Percentiles rank a stretch among this genome's conserved stretches.
phyloP scores from a whole-genome alignment of 306 rosid species.

The Dryas drummondii region DNA sequence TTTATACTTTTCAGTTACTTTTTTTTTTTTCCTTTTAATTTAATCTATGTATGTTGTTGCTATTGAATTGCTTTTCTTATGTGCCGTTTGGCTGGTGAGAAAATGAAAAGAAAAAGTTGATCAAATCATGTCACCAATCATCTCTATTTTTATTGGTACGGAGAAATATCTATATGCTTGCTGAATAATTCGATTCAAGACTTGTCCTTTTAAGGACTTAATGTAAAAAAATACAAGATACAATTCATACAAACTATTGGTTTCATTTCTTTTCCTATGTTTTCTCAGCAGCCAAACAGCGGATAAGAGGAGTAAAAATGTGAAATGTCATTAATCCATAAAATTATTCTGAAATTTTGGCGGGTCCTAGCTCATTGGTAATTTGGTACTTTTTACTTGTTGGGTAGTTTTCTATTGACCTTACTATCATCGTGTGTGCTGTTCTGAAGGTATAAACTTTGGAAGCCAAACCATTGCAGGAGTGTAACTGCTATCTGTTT shows the following conservation, averaged over 20 bases:
- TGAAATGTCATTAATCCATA: neutral
- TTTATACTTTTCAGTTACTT: neutral
- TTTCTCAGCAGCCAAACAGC: conserved; percentile 1
- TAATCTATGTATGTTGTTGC: neutral
- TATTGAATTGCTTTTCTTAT: conserved; percentile 14
- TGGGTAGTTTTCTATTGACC: neutral
- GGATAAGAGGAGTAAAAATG: neutral
- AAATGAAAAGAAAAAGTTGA: conserved; percentile 1
- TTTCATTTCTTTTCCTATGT: neutral
- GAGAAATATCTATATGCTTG: neutral
- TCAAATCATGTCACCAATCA: neutral
- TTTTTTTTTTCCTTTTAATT: neutral
- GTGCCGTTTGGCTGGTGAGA: conserved; percentile 14
- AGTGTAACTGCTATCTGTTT: conserved; percentile 1
- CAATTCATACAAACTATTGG: neutral
- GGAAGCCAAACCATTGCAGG: conserved; percentile 2
- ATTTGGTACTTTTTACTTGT: conserved; percentile 13
- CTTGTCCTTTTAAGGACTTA: neutral
- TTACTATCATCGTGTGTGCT: too few relatives aligned
- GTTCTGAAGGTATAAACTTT: too few relatives aligned
- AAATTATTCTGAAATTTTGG: neutral
- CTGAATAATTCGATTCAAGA: neutral
- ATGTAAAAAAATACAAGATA: neutral
- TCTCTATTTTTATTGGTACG: neutral
- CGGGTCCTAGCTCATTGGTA: conserved; percentile 7